Conservation (phyloP, 139 green algal genomes). For the Chlamydomonas sp. region DNA sequence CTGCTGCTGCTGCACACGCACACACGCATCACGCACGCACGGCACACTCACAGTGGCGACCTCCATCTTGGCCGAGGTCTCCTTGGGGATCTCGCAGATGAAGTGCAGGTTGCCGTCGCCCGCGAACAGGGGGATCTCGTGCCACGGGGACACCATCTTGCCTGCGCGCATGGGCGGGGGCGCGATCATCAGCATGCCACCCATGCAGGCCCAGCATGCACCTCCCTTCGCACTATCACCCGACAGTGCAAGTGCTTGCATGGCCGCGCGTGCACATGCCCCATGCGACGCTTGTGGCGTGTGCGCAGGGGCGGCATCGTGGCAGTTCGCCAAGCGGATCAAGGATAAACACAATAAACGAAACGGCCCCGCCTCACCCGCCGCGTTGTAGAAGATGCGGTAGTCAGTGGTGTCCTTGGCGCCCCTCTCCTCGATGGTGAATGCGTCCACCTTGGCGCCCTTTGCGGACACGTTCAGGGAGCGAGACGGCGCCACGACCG, state of each 20-base stretch:
- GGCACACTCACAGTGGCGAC: slow-evolving; percentile 72
- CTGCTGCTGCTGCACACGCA: background rate
- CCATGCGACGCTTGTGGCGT: background rate
- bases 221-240: too few species aligned
- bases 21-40: background rate
- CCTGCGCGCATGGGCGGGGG: slow-evolving; percentile 4
- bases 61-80: slow-evolving; percentile 98
- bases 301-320: background rate
- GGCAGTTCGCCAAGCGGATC: background rate
- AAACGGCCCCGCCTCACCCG: slow-evolving; percentile 27
- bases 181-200: background rate
- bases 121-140: slow-evolving; percentile 91
- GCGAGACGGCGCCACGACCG: too few species aligned
- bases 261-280: too few species aligned
- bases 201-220: too few species aligned
- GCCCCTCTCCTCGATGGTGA: slow-evolving; percentile 16
- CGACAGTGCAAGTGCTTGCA: too few species aligned
- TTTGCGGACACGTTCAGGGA: too few species aligned
- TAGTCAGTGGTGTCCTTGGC: slow-evolving; percentile 8
- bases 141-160: slow-evolving; percentile 82
- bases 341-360: background rate
- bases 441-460: slow-evolving; percentile 4
- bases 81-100: slow-evolving; percentile 98
- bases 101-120: slow-evolving; percentile 87
- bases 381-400: slow-evolving; percentile 76